Evolutionary conservation across 306 rosid genomes (phyloP), one percentile per base, ranked within the genome.

Genomic region (Sesbania bispinosa): DNA sequence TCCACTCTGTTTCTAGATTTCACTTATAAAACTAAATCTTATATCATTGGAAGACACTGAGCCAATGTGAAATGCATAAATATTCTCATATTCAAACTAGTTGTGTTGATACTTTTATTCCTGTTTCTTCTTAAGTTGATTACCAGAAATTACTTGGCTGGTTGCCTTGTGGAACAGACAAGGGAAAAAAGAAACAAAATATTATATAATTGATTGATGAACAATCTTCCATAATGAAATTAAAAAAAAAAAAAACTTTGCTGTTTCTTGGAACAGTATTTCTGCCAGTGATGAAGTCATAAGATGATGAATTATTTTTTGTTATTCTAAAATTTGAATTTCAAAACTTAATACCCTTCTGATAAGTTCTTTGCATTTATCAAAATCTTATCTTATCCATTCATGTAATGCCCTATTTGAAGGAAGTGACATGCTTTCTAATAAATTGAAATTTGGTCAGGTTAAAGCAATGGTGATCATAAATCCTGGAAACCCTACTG

Each of bases 381-480:
- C 32, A 57, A 35, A 38, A 42, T 69, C 43, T 35, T 23, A 16
- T 10, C 50, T 26, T 42, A 30, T 55, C 39, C 24, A 32, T 67
- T 83, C 59, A 27, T 83, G 38, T 67, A 24, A 66, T 75, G 67
- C 59, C 15, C 76, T 32, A n/a, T 48, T 52, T 30, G 13, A 32
- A 32, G 66, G 62, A 50, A 70, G 43, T 73, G 36, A 61, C 30
- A 24, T 20, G 58, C n/a, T 66, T 65, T 70, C 57, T 64, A 32
- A 51, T 46, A 9, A 50, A 50, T 46, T 77, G 71, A 77, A 73
- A 67, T 68, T 74, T 77, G 62, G 73, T 42, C 77, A 95, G 99
- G 90, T 95, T 71, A 95, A 89, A 86, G 99, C 99, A 42, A 91
- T 95, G 99, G 99, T 95, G 85, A 95, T 95, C 62, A 95, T 95